Evolutionary conservation across 208 protist species (phyloP).

Genomic region (Naegleria lovaniensis): DNA sequence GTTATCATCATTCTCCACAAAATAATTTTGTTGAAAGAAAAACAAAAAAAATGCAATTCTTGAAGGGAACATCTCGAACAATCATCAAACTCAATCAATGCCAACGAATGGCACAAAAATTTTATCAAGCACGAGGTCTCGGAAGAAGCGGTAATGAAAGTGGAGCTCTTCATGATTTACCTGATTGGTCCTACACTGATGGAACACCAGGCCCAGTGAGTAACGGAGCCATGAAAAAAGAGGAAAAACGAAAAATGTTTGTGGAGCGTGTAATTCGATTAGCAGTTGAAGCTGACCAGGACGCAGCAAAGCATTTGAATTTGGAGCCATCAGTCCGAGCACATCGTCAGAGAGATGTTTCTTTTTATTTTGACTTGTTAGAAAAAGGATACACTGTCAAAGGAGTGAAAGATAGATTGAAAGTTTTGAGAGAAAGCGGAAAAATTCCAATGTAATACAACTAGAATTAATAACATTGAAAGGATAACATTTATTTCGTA

Average conservation of each 20-base stretch:
- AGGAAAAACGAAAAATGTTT: not conserved
- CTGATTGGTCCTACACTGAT: not conserved
- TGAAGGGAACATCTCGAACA: not conserved
- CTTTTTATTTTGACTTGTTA: constrained; percentile 22
- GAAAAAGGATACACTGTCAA: not conserved
- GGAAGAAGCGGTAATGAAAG: not conserved
- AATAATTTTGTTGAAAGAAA: not conserved
- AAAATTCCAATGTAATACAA: constrained; percentile 2
- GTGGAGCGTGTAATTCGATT: not conserved
- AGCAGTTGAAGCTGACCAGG: not conserved
- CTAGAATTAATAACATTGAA: not conserved
- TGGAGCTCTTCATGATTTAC: not conserved
- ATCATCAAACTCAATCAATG: not conserved
- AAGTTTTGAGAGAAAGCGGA: not conserved
- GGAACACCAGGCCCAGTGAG: not conserved
- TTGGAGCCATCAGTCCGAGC: not conserved
- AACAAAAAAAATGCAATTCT: constrained; percentile 1
- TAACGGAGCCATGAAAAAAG: not conserved
- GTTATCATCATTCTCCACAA: too few relatives aligned
- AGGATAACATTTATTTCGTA: not conserved
- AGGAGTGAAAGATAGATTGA: not conserved
- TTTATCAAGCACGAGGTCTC: not conserved
- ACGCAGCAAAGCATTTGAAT: not conserved
- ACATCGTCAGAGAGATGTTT: constrained; percentile 10
- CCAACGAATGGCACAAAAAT: not conserved